Base-by-base conservation (phyloP, 2,329 filamentous ascomycete genomes). In the Acrocalymma vagum region DNA sequence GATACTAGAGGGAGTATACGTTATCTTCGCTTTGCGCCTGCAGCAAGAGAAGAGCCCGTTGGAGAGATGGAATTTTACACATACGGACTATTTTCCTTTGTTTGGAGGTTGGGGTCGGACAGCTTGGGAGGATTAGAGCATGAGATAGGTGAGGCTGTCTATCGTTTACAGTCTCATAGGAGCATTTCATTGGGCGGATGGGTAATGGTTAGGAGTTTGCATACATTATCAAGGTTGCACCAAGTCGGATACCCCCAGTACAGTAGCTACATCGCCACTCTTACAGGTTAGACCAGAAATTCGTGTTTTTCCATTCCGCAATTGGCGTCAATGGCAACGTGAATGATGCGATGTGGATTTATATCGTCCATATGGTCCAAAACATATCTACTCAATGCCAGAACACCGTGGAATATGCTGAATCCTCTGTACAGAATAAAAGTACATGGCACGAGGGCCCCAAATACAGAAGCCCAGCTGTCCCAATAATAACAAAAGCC, bases 181-280 rank as follows among this genome's bases (percentile, higher is more conserved):
- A n/a, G n/a, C n/a, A n/a, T n/a, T n/a, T n/a, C n/a, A n/a, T n/a
- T n/a, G n/a, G n/a, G n/a, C n/a, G n/a, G n/a, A n/a, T 17, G 29
- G 29, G 24, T 27, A 20, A 30, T 11, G n/a, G n/a, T 26, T 17
- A 13, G 42, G 41, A 39, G 35, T 44, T 37, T 42, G 38, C 38
- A 38, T 38, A 34, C 22, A 20, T 27, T 23, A 26, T 14, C 37
- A 6, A 27, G 17, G 25, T 30, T 17, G n/a, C n/a, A n/a, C n/a
- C n/a, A n/a, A 37, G 45, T 42, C 32, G 42, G 42, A 54, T 54
- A 54, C 51, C 51, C 51, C 17, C 23, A 8, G 8, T 25, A 25
- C n/a, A 9, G 23, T 9, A 14, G 22, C 11, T 9, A 41, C 27
- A 42, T 39, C 22, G 44, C 29, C 23, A 21, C 24, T 32, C 31